Evolutionary conservation across 2,329 filamentous ascomycete genomes (phyloP), one percentile per base, ranked within the genome.

Genomic region (Paraphaeosphaeria sporulosa): DNA sequence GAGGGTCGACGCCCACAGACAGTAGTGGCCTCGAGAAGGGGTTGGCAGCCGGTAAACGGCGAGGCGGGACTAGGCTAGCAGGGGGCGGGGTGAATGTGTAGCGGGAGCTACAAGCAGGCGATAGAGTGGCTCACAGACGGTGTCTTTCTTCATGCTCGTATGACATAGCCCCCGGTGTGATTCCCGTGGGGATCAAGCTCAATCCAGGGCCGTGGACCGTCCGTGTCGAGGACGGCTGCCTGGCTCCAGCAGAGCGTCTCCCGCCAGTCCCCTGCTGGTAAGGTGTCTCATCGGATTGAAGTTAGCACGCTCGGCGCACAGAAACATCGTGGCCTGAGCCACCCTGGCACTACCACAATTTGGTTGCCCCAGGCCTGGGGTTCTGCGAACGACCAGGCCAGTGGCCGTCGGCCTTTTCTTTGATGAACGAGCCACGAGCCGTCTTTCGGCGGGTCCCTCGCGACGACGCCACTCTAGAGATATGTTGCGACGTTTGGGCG

Each of bases 91-190:
- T 66, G 60, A 64, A 71, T 72, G 69, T 54, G 68, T 69, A 71
- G 73, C 76, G 75, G 74, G 74, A 77, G 74, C 76, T 78, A 75
- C 66, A 72, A 59, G 44, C 65, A 63, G 66, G 70, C 72, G 64
- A 66, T 65, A 62, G 63, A 70, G 64, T 71, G 74, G 70, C 71
- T 72, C 66, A 69, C 68, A 69, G 71, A 72, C 66, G 68, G 66
- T 62, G 56, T 62, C 58, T 57, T 67, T 69, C 71, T 68, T 70
- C 68, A 64, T 67, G 70, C 71, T 76, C 73, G 74, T 76, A 74
- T 77, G 73, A 74, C 73, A 77, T 76, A 72, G 75, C 73, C 74
- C 64, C 72, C 72, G 63, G 72, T 74, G 72, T 73, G 73, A 76
- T 75, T 76, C 69, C 69, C 69, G 69, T 74, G 70, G 70, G 66